These are phyloP conservation scores for Penicillium polonicum DNA, from an alignment of 2,329 filamentous ascomycete species.

Conservation along the genomic window DNA sequence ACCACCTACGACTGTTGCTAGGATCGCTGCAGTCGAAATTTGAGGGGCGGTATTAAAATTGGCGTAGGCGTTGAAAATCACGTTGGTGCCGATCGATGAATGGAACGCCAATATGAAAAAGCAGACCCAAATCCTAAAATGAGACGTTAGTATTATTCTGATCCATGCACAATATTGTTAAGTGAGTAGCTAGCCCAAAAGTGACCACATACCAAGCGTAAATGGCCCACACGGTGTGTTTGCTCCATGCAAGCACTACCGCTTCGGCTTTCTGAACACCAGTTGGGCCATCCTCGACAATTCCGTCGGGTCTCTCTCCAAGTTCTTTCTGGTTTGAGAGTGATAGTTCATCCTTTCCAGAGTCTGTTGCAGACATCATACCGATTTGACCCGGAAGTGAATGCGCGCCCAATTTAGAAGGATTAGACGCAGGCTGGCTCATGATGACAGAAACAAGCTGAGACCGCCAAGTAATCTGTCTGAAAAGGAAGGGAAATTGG, in stretches of 20 bases:
- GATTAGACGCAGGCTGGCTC: neutral
- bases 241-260: conserved; percentile 39
- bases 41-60: conserved; percentile 52
- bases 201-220: conserved; percentile 29
- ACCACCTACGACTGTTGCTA: conserved; percentile 56
- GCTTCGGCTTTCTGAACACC: conserved; percentile 35
- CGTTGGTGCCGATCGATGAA: conserved; percentile 39
- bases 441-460: neutral
- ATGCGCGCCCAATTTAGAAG: neutral
- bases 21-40: conserved; percentile 52
- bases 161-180: no score
- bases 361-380: neutral
- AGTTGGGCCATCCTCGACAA: neutral
- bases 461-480: neutral
- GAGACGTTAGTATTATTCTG: neutral
- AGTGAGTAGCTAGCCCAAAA: neutral
- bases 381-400: neutral
- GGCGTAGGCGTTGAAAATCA: conserved; percentile 52
- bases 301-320: neutral
- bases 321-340: neutral
- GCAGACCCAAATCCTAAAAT: conserved; percentile 44
- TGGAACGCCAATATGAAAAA: conserved; percentile 48
- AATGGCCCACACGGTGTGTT: conserved; percentile 26
- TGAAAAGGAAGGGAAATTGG: neutral
- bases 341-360: neutral